A percentile compares a stretch with the other conserved stretches of the same genome.
These are phyloP conservation scores for Scleromitrula shiraiana DNA, from an alignment of 2,329 filamentous ascomycete genomes.

Conservation along the genomic window DNA sequence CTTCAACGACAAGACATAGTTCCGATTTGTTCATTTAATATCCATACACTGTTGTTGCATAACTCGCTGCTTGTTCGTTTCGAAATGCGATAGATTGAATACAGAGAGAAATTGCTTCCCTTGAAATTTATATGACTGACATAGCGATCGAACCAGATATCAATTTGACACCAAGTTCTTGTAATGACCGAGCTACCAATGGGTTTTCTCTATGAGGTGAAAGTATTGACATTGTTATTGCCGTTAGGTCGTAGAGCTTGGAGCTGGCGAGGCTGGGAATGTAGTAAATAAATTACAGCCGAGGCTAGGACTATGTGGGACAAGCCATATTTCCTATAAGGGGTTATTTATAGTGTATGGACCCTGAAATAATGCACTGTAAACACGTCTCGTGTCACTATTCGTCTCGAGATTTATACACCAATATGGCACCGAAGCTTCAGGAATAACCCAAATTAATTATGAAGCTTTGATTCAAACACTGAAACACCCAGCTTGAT, in stretches of 20 bases:
- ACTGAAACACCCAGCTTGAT: neutral
- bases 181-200: conserved; percentile 24
- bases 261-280: too few relatives aligned
- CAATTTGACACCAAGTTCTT: conserved; percentile 24
- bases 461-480: too few relatives aligned
- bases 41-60: conserved; percentile 50
- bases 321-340: too few relatives aligned
- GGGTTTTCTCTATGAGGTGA: conserved; percentile 17
- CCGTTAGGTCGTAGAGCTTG: too few relatives aligned
- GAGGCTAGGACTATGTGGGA: too few relatives aligned
- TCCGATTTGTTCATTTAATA: conserved; percentile 49
- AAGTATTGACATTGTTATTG: neutral
- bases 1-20: conserved; percentile 50
- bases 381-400: neutral
- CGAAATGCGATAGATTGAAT: conserved; percentile 51
- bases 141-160: conserved; percentile 28
- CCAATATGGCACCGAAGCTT: too few relatives aligned
- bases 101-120: conserved; percentile 47
- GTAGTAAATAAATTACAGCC: too few relatives aligned
- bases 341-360: too few relatives aligned
- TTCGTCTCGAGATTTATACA: neutral
- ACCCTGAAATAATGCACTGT: neutral
- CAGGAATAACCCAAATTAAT: too few relatives aligned
- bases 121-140: conserved; percentile 45
- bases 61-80: conserved; percentile 51